These are phyloP conservation scores for Candida parachauliodes DNA, from an alignment of 805 yeast species.

Conservation along the genomic window DNA sequence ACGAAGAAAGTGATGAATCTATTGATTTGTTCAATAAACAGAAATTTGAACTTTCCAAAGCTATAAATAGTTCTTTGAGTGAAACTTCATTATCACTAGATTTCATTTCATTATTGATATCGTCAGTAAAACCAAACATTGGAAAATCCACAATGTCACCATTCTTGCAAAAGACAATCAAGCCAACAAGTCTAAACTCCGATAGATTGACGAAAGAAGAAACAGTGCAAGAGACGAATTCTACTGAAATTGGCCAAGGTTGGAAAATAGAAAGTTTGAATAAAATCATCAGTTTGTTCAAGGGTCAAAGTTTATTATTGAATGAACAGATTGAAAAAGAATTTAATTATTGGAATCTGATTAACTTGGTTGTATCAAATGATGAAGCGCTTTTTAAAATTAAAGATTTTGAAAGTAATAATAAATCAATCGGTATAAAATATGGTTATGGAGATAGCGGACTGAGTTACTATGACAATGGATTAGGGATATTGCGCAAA, in stretches of 20 bases:
- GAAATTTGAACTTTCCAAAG: conserved; percentile 50
- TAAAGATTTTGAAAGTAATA: conserved; percentile 38
- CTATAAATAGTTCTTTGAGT: conserved; percentile 68
- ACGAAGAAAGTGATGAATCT: conserved; percentile 16
- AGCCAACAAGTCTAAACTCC: conserved; percentile 68
- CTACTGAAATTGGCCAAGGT: conserved; percentile 55
- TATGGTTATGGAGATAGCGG: conserved; percentile 94
- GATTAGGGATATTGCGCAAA: conserved; percentile 68
- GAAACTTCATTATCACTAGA: conserved; percentile 88
- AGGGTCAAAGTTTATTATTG: conserved; percentile 49
- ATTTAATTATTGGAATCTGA: conserved; percentile 58
- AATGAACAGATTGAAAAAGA: conserved; percentile 58
- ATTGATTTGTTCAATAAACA: conserved; percentile 44
- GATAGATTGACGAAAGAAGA: conserved; percentile 32
- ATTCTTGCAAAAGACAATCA: conserved; percentile 66
- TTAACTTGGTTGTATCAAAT: conserved; percentile 43
- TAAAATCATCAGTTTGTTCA: conserved; percentile 50
- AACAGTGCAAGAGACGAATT: conserved; percentile 20
- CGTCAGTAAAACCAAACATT: conserved; percentile 79
- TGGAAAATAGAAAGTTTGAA: conserved; percentile 79
- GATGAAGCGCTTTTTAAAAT: conserved; percentile 67
- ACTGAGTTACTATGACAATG: conserved; percentile 67
- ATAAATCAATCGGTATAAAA: conserved; percentile 68
- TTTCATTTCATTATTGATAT: conserved; percentile 76
- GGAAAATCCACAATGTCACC: conserved; percentile 89